phyloP scores from a whole-genome alignment of 768 basidiomycete species.

The Mycena polygramma region DNA sequence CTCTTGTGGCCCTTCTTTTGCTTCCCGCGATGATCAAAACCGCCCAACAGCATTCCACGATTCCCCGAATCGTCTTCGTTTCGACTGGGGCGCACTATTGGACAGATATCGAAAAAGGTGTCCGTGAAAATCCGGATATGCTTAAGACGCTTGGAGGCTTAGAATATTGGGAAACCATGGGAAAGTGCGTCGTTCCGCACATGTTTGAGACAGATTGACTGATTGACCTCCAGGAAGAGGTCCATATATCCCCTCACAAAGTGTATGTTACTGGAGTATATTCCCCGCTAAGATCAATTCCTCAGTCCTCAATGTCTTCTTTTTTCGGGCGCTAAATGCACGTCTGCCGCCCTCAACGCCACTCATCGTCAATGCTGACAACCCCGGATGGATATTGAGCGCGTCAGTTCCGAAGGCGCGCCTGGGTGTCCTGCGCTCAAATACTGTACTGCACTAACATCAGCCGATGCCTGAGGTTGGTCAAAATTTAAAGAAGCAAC shows the following conservation, averaged over 20 bases:
- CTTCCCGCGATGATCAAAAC: constrained; percentile 45
- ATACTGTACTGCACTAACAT: too few species aligned
- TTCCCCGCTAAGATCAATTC: not conserved
- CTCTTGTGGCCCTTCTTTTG: constrained; percentile 45
- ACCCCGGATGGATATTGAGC: constrained; percentile 32
- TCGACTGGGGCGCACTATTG: constrained; percentile 43
- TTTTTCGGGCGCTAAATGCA: constrained; percentile 23
- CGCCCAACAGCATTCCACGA: constrained; percentile 18
- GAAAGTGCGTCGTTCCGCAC: constrained; percentile 3
- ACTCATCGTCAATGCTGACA: constrained; percentile 30
- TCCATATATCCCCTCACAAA: constrained; percentile 18
- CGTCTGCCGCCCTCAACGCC: constrained; percentile 27
- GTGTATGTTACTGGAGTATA: constrained; percentile 8
- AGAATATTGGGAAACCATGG: constrained; percentile 34
- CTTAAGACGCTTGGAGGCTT: constrained; percentile 32
- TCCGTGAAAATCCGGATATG: constrained; percentile 28
- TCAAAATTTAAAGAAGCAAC: too few species aligned
- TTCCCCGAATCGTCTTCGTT: constrained; percentile 42
- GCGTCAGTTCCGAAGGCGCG: too few species aligned
- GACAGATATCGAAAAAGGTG: constrained; percentile 6
- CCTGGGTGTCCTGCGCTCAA: too few species aligned
- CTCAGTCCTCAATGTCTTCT: constrained; percentile 39
- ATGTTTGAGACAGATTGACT: not conserved
- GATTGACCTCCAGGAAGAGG: constrained; percentile 6
- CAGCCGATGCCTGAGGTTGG: too few species aligned